Conservation (phyloP, 768 basidiomycete species). For the Termitomyces sp. region DNA sequence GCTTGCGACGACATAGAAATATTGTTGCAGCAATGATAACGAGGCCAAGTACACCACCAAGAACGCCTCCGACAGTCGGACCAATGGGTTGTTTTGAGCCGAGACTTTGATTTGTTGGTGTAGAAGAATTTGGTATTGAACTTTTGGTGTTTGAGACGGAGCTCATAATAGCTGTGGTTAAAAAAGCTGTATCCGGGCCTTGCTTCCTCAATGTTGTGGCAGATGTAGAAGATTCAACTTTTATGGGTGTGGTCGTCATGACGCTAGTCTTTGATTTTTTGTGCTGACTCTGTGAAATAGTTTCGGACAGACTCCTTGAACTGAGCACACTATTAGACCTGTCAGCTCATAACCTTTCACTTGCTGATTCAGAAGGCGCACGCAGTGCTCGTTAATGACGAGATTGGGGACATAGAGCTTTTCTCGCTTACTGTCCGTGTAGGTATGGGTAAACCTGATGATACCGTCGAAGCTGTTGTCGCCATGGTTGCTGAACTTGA, state of each 20-base stretch:
- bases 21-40: neutral
- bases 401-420: no score
- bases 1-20: neutral
- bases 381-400: neutral
- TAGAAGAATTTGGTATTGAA: neutral
- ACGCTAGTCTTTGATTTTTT: no score
- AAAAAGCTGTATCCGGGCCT: neutral
- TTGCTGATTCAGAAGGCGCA: neutral
- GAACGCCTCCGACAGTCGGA: conserved; percentile 1
- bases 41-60: neutral
- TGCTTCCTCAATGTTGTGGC: neutral
- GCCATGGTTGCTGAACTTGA: neutral
- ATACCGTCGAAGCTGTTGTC: neutral
- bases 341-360: neutral
- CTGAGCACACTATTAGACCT: neutral
- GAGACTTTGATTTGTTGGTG: neutral
- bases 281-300: neutral
- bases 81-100: neutral
- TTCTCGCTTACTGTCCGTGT: neutral
- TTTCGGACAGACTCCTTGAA: neutral
- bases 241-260: neutral
- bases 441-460: neutral
- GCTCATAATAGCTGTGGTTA: no score
- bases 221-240: neutral
- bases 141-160: neutral